Evolutionary conservation across 768 basidiomycete genomes (phyloP), one percentile per base, ranked within the genome.

Genomic region (Strobilomyces dryophilus): DNA sequence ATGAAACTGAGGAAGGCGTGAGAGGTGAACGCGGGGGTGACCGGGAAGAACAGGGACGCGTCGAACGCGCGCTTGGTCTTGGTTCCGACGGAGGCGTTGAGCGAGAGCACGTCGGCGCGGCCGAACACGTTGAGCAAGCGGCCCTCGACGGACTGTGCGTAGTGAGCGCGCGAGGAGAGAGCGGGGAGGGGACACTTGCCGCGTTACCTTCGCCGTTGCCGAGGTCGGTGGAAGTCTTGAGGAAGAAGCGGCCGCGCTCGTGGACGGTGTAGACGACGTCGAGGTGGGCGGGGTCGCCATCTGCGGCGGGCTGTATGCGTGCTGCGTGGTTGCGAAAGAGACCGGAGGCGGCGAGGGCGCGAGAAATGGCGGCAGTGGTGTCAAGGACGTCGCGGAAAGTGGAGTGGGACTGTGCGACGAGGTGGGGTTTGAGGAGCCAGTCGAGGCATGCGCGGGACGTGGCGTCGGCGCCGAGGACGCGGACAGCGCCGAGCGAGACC

Each of bases 141-240:
- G 8, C 82, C 92, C 6, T 87, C 90, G 37, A 87, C 80, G 50
- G 85, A 88, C 93, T 87, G 55, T 0, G 9, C 1, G 18, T 8
- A 8, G 26, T 2, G 50, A 54, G 48, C 55, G 61, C 21, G 20
- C 11, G 34, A 27, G 17, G 34, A 47, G 8, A 29, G 31, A 41
- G 20, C 27, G 7, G 45, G 51, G 49, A 50, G 43, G 29, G 21
- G 1, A 48, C 7, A 79, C 91, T 65, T 65, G 93, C 94, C n/a
- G 92, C 93, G 51, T 75, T 93, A 11, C 91, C 95, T 68, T 98
- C 97, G 46, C 85, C 87, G 54, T 95, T 93, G 4, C 97, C 95
- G 7, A 98, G 75, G 63, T 98, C 94, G 4, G 95, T 98, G 5
- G 89, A 79, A 3, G 85, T 90, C 57, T 88, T 90, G 8, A 95